phyloP scores from a whole-genome alignment of 805 yeast species.

The Metahyphopichia silvanorum region DNA sequence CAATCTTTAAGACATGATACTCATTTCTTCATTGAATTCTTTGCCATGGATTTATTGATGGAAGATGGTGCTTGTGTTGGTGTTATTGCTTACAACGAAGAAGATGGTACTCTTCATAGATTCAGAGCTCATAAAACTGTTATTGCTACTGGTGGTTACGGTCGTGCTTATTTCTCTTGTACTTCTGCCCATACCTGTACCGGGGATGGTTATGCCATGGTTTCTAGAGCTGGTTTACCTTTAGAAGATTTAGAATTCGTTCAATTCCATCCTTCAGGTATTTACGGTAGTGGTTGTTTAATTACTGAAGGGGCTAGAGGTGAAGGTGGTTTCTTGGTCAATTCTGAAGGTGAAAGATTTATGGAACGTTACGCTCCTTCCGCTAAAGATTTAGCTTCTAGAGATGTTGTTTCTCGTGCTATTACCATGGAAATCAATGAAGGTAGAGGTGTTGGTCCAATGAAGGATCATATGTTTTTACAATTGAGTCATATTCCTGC shows the following conservation, averaged over 20 bases:
- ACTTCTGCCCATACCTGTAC: conserved; percentile 99
- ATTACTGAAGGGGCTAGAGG: conserved; percentile 99
- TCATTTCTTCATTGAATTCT: conserved; percentile 95
- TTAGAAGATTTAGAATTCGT: conserved; percentile 96
- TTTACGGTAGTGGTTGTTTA: conserved; percentile 97
- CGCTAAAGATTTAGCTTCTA: conserved; percentile 96
- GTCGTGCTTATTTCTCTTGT: conserved; percentile 97
- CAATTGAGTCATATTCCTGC: conserved; percentile 95
- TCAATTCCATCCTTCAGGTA: conserved; percentile 99
- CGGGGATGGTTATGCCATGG: conserved; percentile 99
- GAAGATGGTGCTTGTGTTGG: conserved; percentile 96
- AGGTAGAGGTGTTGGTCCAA: conserved; percentile 98
- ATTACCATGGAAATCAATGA: conserved; percentile 98
- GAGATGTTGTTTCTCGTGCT: conserved; percentile 98
- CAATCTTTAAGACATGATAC: conserved; percentile 96
- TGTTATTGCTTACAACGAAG: conserved; percentile 96
- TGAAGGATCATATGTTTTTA: conserved; percentile 90
- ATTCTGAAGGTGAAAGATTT: conserved; percentile 98
- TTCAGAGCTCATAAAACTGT: conserved; percentile 96
- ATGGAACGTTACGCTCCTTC: conserved; percentile 99
- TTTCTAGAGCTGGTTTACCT: conserved; percentile 96
- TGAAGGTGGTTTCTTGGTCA: conserved; percentile 97
- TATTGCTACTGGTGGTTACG: conserved; percentile 98
- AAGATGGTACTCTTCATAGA: conserved; percentile 97
- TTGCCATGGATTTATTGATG: conserved; percentile 91